These are phyloP conservation scores for Periconia sp. DNA, from an alignment of 2,329 filamentous ascomycete species.

Conservation along the genomic window DNA sequence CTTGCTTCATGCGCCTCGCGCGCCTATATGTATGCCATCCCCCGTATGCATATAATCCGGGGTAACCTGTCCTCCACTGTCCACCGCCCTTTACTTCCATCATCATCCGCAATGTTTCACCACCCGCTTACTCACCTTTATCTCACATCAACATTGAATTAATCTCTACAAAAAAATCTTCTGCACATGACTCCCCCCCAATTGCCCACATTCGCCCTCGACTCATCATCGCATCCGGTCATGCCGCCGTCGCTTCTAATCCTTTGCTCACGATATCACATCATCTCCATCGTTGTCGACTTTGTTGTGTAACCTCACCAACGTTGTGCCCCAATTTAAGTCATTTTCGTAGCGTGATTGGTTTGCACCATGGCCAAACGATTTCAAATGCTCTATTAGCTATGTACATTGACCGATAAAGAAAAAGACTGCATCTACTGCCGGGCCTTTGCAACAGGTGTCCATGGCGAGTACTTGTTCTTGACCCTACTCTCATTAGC, in stretches of 20 bases:
- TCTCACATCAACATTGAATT: background rate
- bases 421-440: slow-evolving; percentile 22
- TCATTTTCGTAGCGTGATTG: background rate
- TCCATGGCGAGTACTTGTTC: slow-evolving; percentile 53
- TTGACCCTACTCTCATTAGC: slow-evolving; percentile 44
- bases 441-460: slow-evolving; percentile 49
- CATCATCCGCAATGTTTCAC: background rate
- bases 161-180: background rate
- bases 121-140: background rate
- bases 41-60: background rate
- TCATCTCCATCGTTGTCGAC: background rate
- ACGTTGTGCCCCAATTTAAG: background rate
- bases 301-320: background rate
- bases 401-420: slow-evolving; percentile 29
- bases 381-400: slow-evolving; percentile 3
- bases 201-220: too few species aligned
- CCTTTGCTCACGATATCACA: background rate
- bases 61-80: background rate
- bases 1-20: background rate
- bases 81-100: too few species aligned
- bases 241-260: background rate
- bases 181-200: background rate
- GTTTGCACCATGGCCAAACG: background rate
- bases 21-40: background rate
- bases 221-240: background rate